Percentiles rank a stretch among this genome's conserved stretches.
Evolutionary conservation across 768 basidiomycete genomes (phyloP).

Genomic region (Rhizopogon sp.): DNA sequence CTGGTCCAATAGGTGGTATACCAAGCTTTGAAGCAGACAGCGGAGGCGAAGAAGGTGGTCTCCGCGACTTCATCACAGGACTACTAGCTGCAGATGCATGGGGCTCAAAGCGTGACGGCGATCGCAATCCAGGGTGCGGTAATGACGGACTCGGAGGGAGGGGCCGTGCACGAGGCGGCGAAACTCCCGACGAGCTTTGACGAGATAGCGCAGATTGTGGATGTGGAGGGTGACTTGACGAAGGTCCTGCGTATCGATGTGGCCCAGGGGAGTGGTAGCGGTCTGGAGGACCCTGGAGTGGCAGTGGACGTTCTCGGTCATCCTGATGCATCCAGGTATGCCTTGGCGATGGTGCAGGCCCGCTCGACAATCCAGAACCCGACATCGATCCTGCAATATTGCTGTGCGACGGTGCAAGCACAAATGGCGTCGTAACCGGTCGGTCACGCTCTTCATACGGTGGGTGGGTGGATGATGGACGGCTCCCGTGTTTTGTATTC

Average conservation of each 20-base stretch:
- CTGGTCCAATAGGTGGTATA: conserved; percentile 12
- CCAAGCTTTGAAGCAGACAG: conserved; percentile 19
- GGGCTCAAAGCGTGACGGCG: neutral
- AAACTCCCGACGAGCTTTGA: conserved; percentile 15
- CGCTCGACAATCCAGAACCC: conserved; percentile 3
- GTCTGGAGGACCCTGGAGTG: conserved; percentile 23
- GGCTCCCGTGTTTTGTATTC: conserved; percentile 25
- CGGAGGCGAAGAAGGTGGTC: conserved; percentile 17
- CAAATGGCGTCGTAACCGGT: conserved; percentile 49
- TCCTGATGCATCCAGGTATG: conserved; percentile 31
- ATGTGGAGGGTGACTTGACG: neutral
- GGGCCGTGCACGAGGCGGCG: conserved; percentile 33
- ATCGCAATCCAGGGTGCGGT: neutral
- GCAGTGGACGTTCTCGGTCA: conserved; percentile 25
- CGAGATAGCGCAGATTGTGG: conserved; percentile 3
- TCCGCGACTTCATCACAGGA: neutral
- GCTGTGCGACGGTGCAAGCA: conserved; percentile 42
- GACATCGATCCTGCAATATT: conserved; percentile 22
- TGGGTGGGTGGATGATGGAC: conserved; percentile 36
- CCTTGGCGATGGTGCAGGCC: conserved; percentile 35
- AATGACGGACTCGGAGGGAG: conserved; percentile 17
- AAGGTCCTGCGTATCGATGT: conserved; percentile 7
- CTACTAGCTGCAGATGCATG: neutral
- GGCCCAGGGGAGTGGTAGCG: conserved; percentile 24
- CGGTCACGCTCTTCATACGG: conserved; percentile 48